phyloP scores from a whole-genome alignment of 371 early-diverging fungal genomes.

The Mucor racemosus region DNA sequence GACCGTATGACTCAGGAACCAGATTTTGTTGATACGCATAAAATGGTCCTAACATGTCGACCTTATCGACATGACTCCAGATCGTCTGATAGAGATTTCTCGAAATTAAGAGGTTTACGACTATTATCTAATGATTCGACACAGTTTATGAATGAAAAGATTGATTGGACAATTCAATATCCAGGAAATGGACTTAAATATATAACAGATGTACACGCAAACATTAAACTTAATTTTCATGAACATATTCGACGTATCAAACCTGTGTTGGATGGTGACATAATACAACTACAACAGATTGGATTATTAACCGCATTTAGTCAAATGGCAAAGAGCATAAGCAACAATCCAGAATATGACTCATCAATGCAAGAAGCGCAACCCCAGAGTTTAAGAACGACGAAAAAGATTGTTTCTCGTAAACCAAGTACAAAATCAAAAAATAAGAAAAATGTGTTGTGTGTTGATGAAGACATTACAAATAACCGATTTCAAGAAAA shows the following conservation, averaged over 20 bases:
- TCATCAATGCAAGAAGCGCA: background rate
- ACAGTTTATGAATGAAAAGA: background rate
- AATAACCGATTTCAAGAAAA: conserved; percentile 3
- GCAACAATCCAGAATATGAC: background rate
- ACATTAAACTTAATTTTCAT: conserved; percentile 38
- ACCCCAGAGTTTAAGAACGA: background rate
- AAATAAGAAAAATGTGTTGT: conserved; percentile 24
- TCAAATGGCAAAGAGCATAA: background rate
- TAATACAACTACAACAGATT: conserved; percentile 40
- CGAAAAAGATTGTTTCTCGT: background rate
- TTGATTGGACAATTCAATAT: conserved; percentile 55
- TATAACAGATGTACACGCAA: conserved; percentile 17
- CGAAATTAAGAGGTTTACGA: conserved; percentile 6
- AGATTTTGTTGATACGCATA: conserved; percentile 16
- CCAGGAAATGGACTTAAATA: conserved; percentile 64
- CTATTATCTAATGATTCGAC: conserved; percentile 1
- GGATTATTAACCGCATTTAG: conserved; percentile 26
- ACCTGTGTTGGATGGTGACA: conserved; percentile 37
- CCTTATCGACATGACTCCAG: conserved; percentile 12
- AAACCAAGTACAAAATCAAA: conserved; percentile 12
- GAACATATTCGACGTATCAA: conserved; percentile 37
- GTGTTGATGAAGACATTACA: conserved; percentile 28
- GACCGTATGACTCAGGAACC: background rate
- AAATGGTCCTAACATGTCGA: conserved; percentile 23
- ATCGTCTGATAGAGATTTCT: conserved; percentile 4